Conservation (phyloP, 352 stramenopile species). For the Pythium aristosporum region DNA sequence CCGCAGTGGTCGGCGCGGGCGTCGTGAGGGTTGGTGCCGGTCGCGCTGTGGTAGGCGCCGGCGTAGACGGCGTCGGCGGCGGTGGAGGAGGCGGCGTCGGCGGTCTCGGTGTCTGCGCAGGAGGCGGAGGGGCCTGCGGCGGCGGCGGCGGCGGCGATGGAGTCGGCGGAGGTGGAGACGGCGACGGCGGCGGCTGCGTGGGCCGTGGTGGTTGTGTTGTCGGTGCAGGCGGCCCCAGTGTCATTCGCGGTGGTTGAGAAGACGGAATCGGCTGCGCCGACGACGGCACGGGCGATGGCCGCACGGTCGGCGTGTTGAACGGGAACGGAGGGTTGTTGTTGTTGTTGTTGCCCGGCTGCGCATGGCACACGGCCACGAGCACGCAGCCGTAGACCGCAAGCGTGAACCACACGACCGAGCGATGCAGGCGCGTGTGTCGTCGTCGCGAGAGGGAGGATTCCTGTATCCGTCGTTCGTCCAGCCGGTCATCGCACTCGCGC, state of each 20-base stretch:
- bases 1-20: background rate
- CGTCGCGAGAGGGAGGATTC: background rate
- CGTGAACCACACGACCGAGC: conserved; percentile 1
- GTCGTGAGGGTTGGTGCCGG: conserved; percentile 6
- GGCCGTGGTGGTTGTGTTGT: background rate
- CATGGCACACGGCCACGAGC: conserved; percentile 7
- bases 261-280: background rate
- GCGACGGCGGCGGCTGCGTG: background rate
- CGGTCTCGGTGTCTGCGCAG: conserved; percentile 3
- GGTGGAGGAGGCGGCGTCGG: background rate
- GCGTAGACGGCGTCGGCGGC: background rate
- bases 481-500: background rate
- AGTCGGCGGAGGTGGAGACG: background rate
- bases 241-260: background rate
- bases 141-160: conserved; percentile 1
- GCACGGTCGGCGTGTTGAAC: background rate
- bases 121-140: background rate
- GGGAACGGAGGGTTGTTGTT: background rate
- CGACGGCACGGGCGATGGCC: background rate
- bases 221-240: background rate
- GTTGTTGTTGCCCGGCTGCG: conserved; percentile 1
- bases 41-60: conserved; percentile 1
- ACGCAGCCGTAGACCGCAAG: conserved; percentile 1
- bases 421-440: background rate
- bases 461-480: background rate